phyloP scores from a whole-genome alignment of 164 flowering plant genomes.

The Akebia trifoliata region DNA sequence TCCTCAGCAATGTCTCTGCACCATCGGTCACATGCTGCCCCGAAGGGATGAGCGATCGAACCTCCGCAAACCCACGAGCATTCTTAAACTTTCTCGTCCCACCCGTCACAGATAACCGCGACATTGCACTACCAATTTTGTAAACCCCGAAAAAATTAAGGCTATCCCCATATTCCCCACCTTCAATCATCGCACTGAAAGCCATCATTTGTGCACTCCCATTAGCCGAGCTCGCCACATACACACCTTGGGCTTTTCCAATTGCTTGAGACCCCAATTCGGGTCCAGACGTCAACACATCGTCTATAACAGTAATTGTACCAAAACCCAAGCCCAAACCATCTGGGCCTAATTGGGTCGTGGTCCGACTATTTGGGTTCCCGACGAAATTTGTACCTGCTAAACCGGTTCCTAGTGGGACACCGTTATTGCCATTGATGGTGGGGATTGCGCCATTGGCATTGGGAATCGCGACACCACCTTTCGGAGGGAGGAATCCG shows the following conservation, averaged over 20 bases:
- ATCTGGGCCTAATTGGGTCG: conserved; percentile 58
- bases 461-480: conserved; percentile 68
- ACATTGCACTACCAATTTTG: conserved; percentile 56
- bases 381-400: conserved; percentile 61
- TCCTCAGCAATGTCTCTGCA: conserved; percentile 10
- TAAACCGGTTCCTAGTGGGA: conserved; percentile 76
- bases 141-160: conserved; percentile 72
- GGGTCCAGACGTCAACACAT: conserved; percentile 44
- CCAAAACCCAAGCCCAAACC: conserved; percentile 75
- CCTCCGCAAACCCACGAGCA: conserved; percentile 67
- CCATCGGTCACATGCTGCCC: conserved; percentile 42
- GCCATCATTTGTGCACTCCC: conserved; percentile 71
- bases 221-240: conserved; percentile 64
- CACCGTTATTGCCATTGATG: conserved; percentile 48
- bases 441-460: conserved; percentile 81
- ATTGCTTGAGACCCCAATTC: conserved; percentile 47
- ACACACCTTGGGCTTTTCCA: conserved; percentile 67
- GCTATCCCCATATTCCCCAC: conserved; percentile 78
- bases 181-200: conserved; percentile 69
- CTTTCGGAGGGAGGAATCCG: conserved; percentile 53
- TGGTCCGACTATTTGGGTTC: conserved; percentile 18
- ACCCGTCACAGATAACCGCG: conserved; percentile 63
- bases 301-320: conserved; percentile 66
- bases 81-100: conserved; percentile 82
- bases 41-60: conserved; percentile 55